These are phyloP conservation scores for Vickermania spadyakhi DNA, from an alignment of 208 protist genomes.

Conservation along the genomic window DNA sequence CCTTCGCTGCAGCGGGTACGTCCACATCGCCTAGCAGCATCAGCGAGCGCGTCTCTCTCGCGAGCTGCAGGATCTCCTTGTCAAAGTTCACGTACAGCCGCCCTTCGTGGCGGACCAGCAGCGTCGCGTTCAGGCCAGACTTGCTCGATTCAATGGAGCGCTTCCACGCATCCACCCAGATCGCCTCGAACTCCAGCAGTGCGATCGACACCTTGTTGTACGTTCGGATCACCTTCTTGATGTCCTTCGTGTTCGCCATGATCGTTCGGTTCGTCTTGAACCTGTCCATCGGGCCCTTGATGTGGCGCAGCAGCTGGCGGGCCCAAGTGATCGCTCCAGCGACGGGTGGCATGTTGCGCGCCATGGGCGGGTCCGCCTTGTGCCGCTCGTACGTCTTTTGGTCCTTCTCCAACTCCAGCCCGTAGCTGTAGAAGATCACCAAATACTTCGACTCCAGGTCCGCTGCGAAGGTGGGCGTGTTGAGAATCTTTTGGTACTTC, in stretches of 20 bases:
- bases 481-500: conserved; percentile 92
- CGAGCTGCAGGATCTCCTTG: conserved; percentile 93
- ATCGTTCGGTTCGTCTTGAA: conserved; percentile 93
- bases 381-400: conserved; percentile 95
- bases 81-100: conserved; percentile 98
- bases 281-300: conserved; percentile 95
- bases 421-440: conserved; percentile 95
- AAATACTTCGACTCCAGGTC: conserved; percentile 94
- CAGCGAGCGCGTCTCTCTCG: conserved; percentile 93
- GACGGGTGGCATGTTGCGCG: conserved; percentile 93
- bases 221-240: conserved; percentile 93
- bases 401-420: conserved; percentile 92
- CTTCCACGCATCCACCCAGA: conserved; percentile 94
- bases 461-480: conserved; percentile 85
- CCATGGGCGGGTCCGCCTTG: conserved; percentile 91
- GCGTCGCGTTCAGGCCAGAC: conserved; percentile 91
- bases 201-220: conserved; percentile 95
- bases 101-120: conserved; percentile 92
- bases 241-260: conserved; percentile 93
- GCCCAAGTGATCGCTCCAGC: conserved; percentile 94
- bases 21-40: conserved; percentile 91
- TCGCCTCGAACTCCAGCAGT: conserved; percentile 95
- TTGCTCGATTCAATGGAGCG: conserved; percentile 91
- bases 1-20: conserved; percentile 80
- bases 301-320: conserved; percentile 93